Base-by-base conservation (phyloP, 2,329 filamentous ascomycete species). In the Epichloe bromicola region DNA sequence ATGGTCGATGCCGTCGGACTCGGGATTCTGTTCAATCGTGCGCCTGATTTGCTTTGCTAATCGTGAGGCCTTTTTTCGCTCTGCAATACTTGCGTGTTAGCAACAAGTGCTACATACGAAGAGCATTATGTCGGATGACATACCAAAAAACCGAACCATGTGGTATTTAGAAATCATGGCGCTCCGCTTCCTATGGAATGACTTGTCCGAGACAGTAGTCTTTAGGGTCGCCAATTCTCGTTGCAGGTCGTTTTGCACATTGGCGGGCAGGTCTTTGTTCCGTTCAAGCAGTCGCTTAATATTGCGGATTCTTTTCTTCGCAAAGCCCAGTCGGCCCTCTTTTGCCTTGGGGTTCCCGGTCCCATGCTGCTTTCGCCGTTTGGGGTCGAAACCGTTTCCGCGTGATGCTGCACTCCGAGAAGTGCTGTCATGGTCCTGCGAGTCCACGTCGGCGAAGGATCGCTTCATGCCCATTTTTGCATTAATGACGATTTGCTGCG, bases 81-180 rank as follows among this genome's bases (percentile, higher is more conserved):
- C 83, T 86, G 55, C 10, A 20, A 19, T 14, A 7, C 8, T 19
- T 26, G 12, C 15, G 26, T 36, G 20, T 48, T 41, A 51, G 47
- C 39, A 47, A 23, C 10, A 11, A 20, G n/a, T 48, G 12, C 33
- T n/a, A 3, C 19, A 42, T 5, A 42, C 12, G 20, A 42, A 5
- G 40, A 23, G 40, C 11, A 30, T 30, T 11, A 30, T 30, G 8
- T 30, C n/a, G 19, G 5, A 20, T 3, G 19, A 40, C 57, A 11
- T 72, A 86, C 86, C 87, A 66, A 91, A 91, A 64, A 93, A 93
- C 30, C 87, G 74, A 48, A 91, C 80, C 78, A 88, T 90, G 64
- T 91, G 86, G 60, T 89, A 93, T 65, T 83, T 85, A 48, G 74
- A 74, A 55, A 90, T 88, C 78, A 90, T 87, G 53, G 80, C 74